These are phyloP conservation scores for Chaetothyriales sp. DNA, from an alignment of 2,329 filamentous ascomycete genomes.

Conservation along the genomic window DNA sequence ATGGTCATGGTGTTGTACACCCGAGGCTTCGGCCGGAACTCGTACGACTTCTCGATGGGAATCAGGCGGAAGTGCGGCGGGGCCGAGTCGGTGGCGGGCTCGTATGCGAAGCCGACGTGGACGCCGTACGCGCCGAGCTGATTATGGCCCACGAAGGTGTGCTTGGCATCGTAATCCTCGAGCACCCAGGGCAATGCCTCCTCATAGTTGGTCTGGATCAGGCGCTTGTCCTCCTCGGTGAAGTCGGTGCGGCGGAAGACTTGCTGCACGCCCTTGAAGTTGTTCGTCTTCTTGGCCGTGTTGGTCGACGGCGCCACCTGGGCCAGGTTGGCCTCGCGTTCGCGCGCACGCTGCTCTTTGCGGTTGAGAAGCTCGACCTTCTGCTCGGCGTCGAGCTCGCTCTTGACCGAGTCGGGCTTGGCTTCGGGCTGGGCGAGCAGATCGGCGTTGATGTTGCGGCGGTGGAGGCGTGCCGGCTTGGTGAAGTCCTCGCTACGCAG, in stretches of 20 bases:
- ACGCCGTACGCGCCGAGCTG: slow-evolving; percentile 73
- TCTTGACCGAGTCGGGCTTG: slow-evolving; percentile 46
- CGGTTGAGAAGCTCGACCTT: slow-evolving; percentile 24
- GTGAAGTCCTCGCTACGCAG: slow-evolving; percentile 74
- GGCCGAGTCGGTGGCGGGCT: slow-evolving; percentile 42
- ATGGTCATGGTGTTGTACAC: slow-evolving; percentile 64
- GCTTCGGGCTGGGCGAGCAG: slow-evolving; percentile 35
- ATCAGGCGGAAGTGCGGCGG: slow-evolving; percentile 56
- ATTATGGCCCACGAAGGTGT: slow-evolving; percentile 85
- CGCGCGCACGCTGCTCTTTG: slow-evolving; percentile 63
- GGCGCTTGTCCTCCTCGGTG: slow-evolving; percentile 57
- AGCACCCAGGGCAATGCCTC: slow-evolving; percentile 93
- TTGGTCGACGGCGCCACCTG: slow-evolving; percentile 79
- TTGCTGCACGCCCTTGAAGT: slow-evolving; percentile 70
- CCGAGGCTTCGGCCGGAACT: slow-evolving; percentile 65
- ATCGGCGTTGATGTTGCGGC: slow-evolving; percentile 56
- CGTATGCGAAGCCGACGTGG: slow-evolving; percentile 65
- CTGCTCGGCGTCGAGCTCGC: slow-evolving; percentile 24
- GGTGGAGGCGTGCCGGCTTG: slow-evolving; percentile 74
- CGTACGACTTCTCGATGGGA: slow-evolving; percentile 92
- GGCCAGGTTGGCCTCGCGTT: slow-evolving; percentile 74
- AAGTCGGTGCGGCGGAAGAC: slow-evolving; percentile 64
- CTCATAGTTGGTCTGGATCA: slow-evolving; percentile 61
- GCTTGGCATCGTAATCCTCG: slow-evolving; percentile 91
- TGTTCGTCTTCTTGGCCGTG: slow-evolving; percentile 49